phyloP scores from a whole-genome alignment of 2,329 filamentous ascomycete species.

The Aspergillus phoenicis region DNA sequence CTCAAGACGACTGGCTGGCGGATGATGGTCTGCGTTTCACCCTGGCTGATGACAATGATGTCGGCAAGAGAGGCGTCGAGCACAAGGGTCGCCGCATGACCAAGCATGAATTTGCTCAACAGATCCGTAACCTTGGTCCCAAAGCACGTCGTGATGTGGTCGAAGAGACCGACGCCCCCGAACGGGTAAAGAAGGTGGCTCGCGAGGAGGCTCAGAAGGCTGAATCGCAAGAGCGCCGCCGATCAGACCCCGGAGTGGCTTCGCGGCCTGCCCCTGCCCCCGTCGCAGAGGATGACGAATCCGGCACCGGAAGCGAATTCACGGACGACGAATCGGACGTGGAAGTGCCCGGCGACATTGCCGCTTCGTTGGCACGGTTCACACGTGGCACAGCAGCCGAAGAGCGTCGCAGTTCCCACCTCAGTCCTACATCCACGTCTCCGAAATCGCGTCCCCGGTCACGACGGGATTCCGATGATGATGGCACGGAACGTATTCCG shows the following conservation, averaged over 20 bases:
- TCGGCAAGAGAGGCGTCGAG: slow-evolving; percentile 37
- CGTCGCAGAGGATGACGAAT: slow-evolving; percentile 21
- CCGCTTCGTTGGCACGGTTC: slow-evolving; percentile 41
- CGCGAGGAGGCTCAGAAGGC: slow-evolving; percentile 33
- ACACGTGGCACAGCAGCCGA: slow-evolving; percentile 41
- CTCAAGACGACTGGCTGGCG: slow-evolving; percentile 36
- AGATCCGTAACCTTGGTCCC: slow-evolving; percentile 63
- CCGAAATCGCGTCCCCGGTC: slow-evolving; percentile 21
- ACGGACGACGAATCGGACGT: slow-evolving; percentile 30
- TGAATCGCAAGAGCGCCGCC: slow-evolving; percentile 28
- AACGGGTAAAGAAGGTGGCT: slow-evolving; percentile 42
- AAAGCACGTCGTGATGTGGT: slow-evolving; percentile 56
- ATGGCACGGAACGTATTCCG: slow-evolving; percentile 47
- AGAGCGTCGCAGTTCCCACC: slow-evolving; percentile 37
- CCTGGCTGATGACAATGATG: slow-evolving; percentile 51
- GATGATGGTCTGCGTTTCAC: slow-evolving; percentile 64
- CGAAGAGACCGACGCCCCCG: slow-evolving; percentile 46
- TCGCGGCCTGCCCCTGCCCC: slow-evolving; percentile 15
- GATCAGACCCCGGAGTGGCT: slow-evolving; percentile 23
- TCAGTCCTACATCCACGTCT: slow-evolving; percentile 32
- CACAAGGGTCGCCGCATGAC: slow-evolving; percentile 62
- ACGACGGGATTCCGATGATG: slow-evolving; percentile 45
- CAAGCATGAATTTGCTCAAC: slow-evolving; percentile 65
- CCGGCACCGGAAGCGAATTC: slow-evolving; percentile 29
- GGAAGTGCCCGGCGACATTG: slow-evolving; percentile 36